Base-by-base conservation (phyloP, 768 basidiomycete species). In the Paxillus involutus region DNA sequence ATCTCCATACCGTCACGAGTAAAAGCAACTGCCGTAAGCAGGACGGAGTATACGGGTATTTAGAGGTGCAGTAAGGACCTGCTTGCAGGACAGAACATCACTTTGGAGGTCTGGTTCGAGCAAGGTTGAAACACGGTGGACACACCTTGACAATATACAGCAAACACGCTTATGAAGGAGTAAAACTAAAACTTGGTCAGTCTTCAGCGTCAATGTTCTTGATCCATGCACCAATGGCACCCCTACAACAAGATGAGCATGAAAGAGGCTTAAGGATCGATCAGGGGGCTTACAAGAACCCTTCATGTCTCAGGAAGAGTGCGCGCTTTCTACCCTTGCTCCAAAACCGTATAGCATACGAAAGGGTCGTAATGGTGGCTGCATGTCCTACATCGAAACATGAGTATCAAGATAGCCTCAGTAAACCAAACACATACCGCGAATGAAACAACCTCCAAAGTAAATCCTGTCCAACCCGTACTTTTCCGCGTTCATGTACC, bases 291-390 rank as follows among this genome's bases (percentile, higher is more conserved):
- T 71, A 95, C 91, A 98, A 73, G 78, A 98, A 98, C 3, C 96
- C 97, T 75, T 99, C 97, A 63, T 99, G 97, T 56, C 97, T 85
- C 58, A 99, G 78, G 78, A 99, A 99, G 60, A 98, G 77, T 40
- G 97, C 97, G 39, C 93, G 85, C 72, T 98, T 98, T 32, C 87
- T 95, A 0, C 97, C 97, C 69, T 95, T 96, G 64, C 93, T 95
- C 97, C 97, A 99, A 76, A 98, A 99, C 16, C 97, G 86, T 72
- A 99, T 98, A 19, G 97, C 97, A 73, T 99, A 99, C 19, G 97
- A 98, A 48, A 98, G 78, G 16, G 97, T 98, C 16, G 93, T 89
- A 65, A 99, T 95, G 30, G 97, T 99, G 33, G 95, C 91, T 43
- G 96, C 89, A 67, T 98, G 97, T 16, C 97, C 94, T 96, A 48